These are phyloP conservation scores for Penicillium psychrosexuale DNA, from an alignment of 2,329 filamentous ascomycete genomes.

Conservation along the genomic window DNA sequence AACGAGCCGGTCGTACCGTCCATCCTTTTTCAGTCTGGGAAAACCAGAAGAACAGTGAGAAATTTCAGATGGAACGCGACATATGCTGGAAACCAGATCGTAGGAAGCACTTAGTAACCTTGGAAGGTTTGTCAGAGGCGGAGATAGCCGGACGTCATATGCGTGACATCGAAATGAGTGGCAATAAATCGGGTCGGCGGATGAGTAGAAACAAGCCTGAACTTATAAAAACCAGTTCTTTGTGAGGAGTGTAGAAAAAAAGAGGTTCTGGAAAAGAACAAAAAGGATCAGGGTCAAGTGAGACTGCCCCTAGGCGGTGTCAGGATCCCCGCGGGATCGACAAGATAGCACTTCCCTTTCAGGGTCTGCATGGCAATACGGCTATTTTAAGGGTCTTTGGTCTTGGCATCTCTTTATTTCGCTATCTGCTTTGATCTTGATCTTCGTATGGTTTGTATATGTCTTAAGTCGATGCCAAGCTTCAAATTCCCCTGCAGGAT, in stretches of 20 bases:
- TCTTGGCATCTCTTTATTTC: conserved; percentile 3
- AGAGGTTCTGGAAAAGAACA: neutral
- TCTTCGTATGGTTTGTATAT: neutral
- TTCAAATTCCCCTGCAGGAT: neutral
- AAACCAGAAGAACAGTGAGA: neutral
- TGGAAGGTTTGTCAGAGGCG: conserved; percentile 3
- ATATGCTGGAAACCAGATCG: neutral
- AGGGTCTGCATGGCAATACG: neutral
- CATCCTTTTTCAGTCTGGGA: conserved; percentile 3
- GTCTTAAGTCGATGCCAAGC: neutral
- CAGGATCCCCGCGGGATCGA: conserved; percentile 21
- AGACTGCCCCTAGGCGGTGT: conserved; percentile 16
- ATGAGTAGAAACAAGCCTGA: neutral
- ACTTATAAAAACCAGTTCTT: neutral
- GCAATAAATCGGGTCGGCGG: neutral
- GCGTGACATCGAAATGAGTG: conserved; percentile 1
- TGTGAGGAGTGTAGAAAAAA: neutral
- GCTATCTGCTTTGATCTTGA: neutral
- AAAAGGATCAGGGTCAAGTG: neutral
- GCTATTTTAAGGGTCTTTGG: neutral
- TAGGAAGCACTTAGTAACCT: neutral
- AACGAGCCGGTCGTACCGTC: conserved; percentile 11
- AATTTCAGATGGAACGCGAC: neutral
- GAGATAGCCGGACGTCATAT: conserved; percentile 7
- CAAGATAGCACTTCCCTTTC: conserved; percentile 4